Conservation (phyloP, 345 rosid species). For the Eucalyptus marginata region DNA sequence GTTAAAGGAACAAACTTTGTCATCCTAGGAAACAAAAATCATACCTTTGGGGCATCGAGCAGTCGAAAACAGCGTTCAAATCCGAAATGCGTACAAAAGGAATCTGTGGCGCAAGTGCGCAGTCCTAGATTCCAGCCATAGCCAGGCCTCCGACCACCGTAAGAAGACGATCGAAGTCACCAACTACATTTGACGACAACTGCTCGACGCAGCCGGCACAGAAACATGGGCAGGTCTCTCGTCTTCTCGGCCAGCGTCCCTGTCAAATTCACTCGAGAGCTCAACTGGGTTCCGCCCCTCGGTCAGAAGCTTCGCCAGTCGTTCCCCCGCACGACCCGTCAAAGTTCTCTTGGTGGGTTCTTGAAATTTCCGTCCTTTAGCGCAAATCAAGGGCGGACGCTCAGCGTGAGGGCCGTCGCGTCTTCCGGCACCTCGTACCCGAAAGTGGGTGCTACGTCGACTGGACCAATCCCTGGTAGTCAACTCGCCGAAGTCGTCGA, state of each 20-base stretch:
- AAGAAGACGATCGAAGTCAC: not conserved
- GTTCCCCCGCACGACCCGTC: not conserved
- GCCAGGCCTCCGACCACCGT: not conserved
- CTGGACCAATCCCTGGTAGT: conserved; percentile 53
- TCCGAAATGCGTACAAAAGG: not conserved
- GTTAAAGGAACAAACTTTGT: not conserved
- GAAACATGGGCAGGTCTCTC: conserved; percentile 35
- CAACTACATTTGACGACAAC: not conserved
- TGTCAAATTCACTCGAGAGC: conserved; percentile 11
- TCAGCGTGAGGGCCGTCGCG: conserved; percentile 24
- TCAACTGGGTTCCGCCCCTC: not conserved
- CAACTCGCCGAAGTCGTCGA: conserved; percentile 75
- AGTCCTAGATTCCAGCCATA: not conserved
- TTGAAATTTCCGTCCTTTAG: not conserved
- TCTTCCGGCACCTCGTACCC: conserved; percentile 36
- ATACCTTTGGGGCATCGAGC: not conserved
- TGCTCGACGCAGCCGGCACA: not conserved
- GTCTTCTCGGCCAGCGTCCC: conserved; percentile 33
- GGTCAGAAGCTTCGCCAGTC: not conserved
- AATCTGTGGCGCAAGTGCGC: not conserved
- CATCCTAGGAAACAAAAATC: not conserved
- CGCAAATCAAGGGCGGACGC: not conserved
- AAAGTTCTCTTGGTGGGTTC: conserved; percentile 1
- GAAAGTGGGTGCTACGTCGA: conserved; percentile 49
- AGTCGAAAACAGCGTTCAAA: not conserved